Evolutionary conservation across 2,329 filamentous ascomycete genomes (phyloP).

Genomic region (Lasiodiplodia citricola): DNA sequence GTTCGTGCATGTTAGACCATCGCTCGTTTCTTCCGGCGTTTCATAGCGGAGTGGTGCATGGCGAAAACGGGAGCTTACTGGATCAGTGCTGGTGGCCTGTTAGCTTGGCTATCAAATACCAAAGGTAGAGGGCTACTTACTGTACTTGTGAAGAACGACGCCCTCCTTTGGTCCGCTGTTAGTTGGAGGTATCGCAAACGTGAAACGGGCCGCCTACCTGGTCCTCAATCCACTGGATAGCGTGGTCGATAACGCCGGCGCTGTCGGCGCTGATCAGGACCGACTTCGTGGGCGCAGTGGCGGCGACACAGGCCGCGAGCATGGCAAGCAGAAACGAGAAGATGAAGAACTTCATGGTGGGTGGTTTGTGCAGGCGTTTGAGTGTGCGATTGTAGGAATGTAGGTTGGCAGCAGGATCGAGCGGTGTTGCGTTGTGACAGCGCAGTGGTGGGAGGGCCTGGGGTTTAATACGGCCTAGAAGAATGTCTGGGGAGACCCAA

Average conservation of each 20-base stretch:
- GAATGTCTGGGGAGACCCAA: neutral
- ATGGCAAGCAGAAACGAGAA: constrained; percentile 63
- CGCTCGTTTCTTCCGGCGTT: neutral
- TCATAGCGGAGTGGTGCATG: constrained; percentile 22
- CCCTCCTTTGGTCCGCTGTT: constrained; percentile 58
- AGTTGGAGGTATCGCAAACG: neutral
- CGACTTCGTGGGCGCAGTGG: constrained; percentile 65
- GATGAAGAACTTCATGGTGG: constrained; percentile 69
- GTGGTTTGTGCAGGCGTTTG: neutral
- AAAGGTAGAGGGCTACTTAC: constrained; percentile 54
- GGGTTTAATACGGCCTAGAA: constrained; percentile 4
- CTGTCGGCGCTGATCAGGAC: constrained; percentile 80
- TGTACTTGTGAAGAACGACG: constrained; percentile 79
- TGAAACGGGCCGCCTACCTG: constrained; percentile 55
- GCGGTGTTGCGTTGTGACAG: neutral
- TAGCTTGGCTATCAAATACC: constrained; percentile 28
- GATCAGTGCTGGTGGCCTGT: constrained; percentile 42
- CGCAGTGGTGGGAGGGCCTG: neutral
- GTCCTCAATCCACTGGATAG: constrained; percentile 71
- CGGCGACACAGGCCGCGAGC: constrained; percentile 66
- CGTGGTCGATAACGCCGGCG: constrained; percentile 69
- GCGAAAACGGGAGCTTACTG: constrained; percentile 42
- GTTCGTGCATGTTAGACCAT: constrained; percentile 5
- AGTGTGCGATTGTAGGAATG: neutral
- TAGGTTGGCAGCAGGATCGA: neutral